A percentile compares a stretch with the other conserved stretches of the same genome.
phyloP scores from a whole-genome alignment of 169 alveolate species.

The Plasmodium ovale region DNA sequence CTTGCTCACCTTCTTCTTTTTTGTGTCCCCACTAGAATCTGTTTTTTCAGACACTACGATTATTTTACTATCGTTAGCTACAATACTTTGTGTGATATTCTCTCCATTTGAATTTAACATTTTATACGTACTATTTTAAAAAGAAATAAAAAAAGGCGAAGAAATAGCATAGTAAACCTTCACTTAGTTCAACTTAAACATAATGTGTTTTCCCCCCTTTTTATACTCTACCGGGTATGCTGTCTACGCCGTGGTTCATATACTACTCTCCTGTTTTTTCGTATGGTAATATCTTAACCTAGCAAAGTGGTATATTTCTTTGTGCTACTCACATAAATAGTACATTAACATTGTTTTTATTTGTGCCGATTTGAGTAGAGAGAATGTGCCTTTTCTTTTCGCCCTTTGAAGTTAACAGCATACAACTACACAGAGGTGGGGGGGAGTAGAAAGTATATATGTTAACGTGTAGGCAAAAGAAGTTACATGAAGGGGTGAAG shows the following conservation, averaged over 20 bases:
- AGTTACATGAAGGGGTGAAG: neutral
- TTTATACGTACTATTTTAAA: neutral
- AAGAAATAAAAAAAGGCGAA: slow-evolving; percentile 5
- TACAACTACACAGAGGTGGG: too few relatives aligned
- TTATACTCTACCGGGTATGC: neutral
- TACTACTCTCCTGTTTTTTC: neutral
- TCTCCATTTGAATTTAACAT: slow-evolving; percentile 43
- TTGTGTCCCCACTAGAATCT: slow-evolving; percentile 20
- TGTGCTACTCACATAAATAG: too few relatives aligned
- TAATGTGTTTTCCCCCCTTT: slow-evolving; percentile 6
- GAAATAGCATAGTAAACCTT: neutral
- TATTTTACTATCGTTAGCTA: slow-evolving; percentile 53
- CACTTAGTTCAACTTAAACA: slow-evolving; percentile 11
- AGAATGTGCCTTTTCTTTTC: too few relatives aligned
- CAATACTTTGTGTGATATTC: neutral
- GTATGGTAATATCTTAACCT: neutral
- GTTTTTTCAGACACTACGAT: slow-evolving; percentile 17
- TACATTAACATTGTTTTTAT: too few relatives aligned
- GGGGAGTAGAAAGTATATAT: too few relatives aligned
- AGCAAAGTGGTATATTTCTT: neutral
- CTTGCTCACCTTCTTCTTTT: slow-evolving; percentile 41
- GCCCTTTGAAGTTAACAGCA: too few relatives aligned
- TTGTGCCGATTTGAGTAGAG: too few relatives aligned
- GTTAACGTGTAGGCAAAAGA: too few relatives aligned
- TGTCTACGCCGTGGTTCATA: neutral